A percentile compares a stretch with the other conserved stretches of the same genome.
phyloP scores from a whole-genome alignment of 2,329 filamentous ascomycete genomes.

The Ascochyta pisi region DNA sequence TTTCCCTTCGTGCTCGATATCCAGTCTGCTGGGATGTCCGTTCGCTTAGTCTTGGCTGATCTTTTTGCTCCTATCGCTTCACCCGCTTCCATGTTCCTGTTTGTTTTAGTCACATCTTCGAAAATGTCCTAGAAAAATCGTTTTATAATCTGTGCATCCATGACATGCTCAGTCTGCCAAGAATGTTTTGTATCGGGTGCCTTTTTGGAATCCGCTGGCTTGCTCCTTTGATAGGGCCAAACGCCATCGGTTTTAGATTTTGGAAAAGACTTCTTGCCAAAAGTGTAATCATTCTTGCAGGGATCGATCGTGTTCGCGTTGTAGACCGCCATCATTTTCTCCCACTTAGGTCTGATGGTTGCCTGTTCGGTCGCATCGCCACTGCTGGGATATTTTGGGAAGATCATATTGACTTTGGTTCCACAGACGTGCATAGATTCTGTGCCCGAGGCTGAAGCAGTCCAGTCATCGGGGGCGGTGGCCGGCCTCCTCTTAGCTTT shows the following conservation, averaged over 20 bases:
- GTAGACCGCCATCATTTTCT: not conserved
- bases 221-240: not conserved
- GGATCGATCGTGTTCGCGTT: not conserved
- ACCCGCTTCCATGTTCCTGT: not conserved
- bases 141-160: constrained; percentile 3
- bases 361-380: not conserved
- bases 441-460: not conserved
- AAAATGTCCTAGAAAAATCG: not conserved
- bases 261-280: not conserved
- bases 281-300: not conserved
- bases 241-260: not conserved
- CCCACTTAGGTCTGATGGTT: not conserved
- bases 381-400: not conserved
- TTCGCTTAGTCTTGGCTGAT: not conserved
- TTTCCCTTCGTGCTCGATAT: not conserved
- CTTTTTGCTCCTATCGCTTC: too few relatives aligned
- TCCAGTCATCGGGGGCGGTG: too few relatives aligned
- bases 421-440: not conserved
- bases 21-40: not conserved
- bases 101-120: not conserved
- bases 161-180: constrained; percentile 1
- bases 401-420: not conserved
- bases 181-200: not conserved
- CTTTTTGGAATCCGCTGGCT: not conserved
- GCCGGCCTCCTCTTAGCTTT: not conserved